Evolutionary conservation across 805 yeast genomes (phyloP), one percentile per base, ranked within the genome.

Genomic region (Debaryomyces tyrocola): DNA sequence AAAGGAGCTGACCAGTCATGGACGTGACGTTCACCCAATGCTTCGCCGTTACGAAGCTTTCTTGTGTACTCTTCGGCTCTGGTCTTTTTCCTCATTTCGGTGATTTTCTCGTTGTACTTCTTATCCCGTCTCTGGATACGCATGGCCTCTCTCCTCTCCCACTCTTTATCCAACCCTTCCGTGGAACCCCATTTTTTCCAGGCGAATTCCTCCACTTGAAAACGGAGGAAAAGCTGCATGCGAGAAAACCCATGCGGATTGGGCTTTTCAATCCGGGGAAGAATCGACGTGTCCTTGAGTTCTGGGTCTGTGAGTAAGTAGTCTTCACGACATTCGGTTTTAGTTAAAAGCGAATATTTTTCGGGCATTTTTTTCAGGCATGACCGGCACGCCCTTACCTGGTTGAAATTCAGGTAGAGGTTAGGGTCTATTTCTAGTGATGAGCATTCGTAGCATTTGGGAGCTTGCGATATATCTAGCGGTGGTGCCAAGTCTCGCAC

Each of bases 261-360:
- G 2, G 96, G 90, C 56, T 91, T 88, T 51, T 90, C 96, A 49
- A 92, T 70, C 51, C 94, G 80, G 9, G 85, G 85, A 49, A 94
- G 72, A 20, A 91, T 66, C 1, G 64, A 72, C 5, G 66, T 67
- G 62, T 94, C 99, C 43, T 80, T 77, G 37, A 94, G 74, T 62
- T 94, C 99, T 0, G 97, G 94, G 41, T 94, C 99, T 0, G 99
- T 94, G 24, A 94, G 64, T 36, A 94, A 77, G 63, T 94, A 94
- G 67, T 94, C 99, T 55, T 87, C 92, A 35, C 83, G 80, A 64
- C 97, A 90, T 66, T 94, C 99, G 0, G 99, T 94, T 67, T 94
- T 94, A 6, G 99, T 94, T 43, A 94, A 67, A 17, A 94, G 66
- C 0, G 98, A 81, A 63, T 92, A 94, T 59, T 94, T 94, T 34